Evolutionary conservation across 2,329 filamentous ascomycete species (phyloP).

Genomic region (Phyllachora maydis): DNA sequence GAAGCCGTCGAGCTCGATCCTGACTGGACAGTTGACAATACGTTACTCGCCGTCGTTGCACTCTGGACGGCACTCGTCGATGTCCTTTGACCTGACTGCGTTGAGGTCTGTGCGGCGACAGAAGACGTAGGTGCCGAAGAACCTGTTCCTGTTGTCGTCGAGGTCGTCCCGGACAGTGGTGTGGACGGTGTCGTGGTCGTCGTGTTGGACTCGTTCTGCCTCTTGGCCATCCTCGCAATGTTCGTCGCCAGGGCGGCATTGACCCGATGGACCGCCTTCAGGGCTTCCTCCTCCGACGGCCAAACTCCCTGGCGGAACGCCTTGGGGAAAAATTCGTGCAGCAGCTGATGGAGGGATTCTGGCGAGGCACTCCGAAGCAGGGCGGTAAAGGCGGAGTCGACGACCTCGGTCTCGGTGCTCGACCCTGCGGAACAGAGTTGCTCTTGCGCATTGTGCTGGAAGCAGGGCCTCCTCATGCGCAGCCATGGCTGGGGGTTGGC

Average conservation of each 20-base stretch:
- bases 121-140: slow-evolving; percentile 5
- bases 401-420: too few species aligned
- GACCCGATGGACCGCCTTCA: slow-evolving; percentile 39
- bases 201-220: slow-evolving; percentile 28
- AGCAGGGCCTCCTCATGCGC: slow-evolving; percentile 4
- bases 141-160: slow-evolving; percentile 3
- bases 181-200: slow-evolving; percentile 5
- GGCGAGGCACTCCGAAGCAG: slow-evolving; percentile 33
- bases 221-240: slow-evolving; percentile 42
- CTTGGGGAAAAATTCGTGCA: slow-evolving; percentile 39
- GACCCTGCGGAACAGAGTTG: slow-evolving; percentile 1
- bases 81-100: too few species aligned
- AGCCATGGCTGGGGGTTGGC: slow-evolving; percentile 1
- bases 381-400: slow-evolving; percentile 5
- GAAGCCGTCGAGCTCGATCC: slow-evolving; percentile 3
- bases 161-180: slow-evolving; percentile 3
- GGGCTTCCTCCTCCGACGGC: slow-evolving; percentile 38
- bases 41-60: too few species aligned
- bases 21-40: too few species aligned
- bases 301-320: slow-evolving; percentile 51
- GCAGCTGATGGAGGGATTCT: slow-evolving; percentile 40
- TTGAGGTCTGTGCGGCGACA: slow-evolving; percentile 2
- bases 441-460: not conserved
- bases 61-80: too few species aligned
- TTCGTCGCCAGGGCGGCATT: slow-evolving; percentile 41